Evolutionary conservation across 495 filamentous ascomycete species (phyloP).

Genomic region (Trichoderma asperelloides): DNA sequence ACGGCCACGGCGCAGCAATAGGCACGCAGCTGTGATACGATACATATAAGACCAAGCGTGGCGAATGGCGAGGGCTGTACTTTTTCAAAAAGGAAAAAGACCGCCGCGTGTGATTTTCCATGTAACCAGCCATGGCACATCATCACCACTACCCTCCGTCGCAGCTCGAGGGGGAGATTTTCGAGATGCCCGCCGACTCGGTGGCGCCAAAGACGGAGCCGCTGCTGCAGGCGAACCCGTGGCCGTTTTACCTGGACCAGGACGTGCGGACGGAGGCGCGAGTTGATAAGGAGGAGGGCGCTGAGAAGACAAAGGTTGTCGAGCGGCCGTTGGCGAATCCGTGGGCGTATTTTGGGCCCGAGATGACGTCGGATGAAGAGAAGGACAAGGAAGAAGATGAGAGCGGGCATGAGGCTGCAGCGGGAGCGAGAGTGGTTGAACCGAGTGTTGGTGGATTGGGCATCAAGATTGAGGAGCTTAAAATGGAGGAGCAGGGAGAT

Average conservation of each 20-base stretch:
- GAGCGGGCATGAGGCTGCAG: background rate
- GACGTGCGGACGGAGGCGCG: background rate
- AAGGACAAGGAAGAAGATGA: too few species aligned
- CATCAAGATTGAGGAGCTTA: background rate
- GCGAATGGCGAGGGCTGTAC: too few species aligned
- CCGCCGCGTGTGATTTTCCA: background rate
- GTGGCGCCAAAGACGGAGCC: background rate
- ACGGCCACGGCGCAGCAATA: background rate
- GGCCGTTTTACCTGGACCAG: conserved; percentile 1
- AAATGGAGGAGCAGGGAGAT: background rate
- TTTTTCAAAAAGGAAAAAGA: background rate
- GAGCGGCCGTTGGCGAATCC: conserved; percentile 1
- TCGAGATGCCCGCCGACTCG: conserved; percentile 8
- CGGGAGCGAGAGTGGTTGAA: background rate
- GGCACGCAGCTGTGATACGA: too few species aligned
- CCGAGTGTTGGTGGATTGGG: background rate
- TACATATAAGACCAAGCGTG: too few species aligned
- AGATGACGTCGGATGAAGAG: background rate
- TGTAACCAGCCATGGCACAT: conserved; percentile 1
- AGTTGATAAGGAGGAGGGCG: background rate
- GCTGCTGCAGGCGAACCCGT: background rate
- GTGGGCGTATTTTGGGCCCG: conserved; percentile 9
- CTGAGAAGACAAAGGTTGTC: background rate
- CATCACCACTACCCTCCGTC: conserved; percentile 4
- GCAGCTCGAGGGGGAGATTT: background rate